Evolutionary conservation across 768 basidiomycete species (phyloP), one percentile per base, ranked within the genome.

Genomic region (Kwoniella pini): DNA sequence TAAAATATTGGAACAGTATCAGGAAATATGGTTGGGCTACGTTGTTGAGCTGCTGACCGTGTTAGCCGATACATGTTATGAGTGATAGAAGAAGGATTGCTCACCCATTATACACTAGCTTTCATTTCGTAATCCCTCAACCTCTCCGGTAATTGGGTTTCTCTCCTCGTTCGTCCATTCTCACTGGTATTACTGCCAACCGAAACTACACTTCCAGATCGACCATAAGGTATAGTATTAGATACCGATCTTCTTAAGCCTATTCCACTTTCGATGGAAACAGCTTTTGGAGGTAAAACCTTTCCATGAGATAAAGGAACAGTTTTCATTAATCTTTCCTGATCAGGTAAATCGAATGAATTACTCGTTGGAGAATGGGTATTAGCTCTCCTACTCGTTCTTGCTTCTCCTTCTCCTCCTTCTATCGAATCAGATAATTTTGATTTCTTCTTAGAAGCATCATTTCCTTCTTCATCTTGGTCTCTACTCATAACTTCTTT

Each of bases 71-170:
- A n/a, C n/a, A n/a, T n/a, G n/a, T n/a, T n/a, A n/a, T n/a, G n/a
- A n/a, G n/a, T n/a, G n/a, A n/a, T n/a, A n/a, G 15, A 36, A 36
- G 33, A 36, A 7, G 33, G 15, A 7, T 7, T 7, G 7, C 33
- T 36, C 33, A 36, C 33, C 15, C 33, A 36, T 36, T 15, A 36
- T 36, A 36, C 33, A 36, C 7, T 15, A 15, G 59, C 31, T 22
- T 54, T 61, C 21, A 60, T 63, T 24, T 69, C 68, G 44, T 70
- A 70, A 57, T 70, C 68, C 46, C 60, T 63, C 42, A 70, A 48
- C 17, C 65, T 56, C 40, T 57, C 62, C 15, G 68, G 68, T 31
- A 67, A 28, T 7, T 50, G 58, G 1, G 62, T 62, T 57, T 70
- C 68, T 44, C 68, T 57, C 42, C 60, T 59, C 19, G 24, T 56